Percentiles rank a stretch among this genome's conserved stretches.
These are phyloP conservation scores for Apiotrichum akiyoshidainum DNA, from an alignment of 1,284 basidiomycete genomes.

Conservation along the genomic window DNA sequence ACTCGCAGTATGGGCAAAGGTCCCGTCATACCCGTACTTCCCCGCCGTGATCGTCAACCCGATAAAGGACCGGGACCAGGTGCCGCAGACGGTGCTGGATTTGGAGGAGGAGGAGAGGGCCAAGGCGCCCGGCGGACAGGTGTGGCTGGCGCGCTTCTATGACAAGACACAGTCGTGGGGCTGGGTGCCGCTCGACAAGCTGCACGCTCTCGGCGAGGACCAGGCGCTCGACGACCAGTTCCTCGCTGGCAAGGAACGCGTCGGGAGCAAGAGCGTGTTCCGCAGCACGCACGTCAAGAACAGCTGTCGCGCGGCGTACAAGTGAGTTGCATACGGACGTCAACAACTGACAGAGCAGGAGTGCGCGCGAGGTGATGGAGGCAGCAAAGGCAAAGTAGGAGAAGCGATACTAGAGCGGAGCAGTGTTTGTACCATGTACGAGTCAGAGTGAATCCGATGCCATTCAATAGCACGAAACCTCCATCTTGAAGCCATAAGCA, in stretches of 20 bases:
- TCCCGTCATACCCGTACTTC: constrained; percentile 47
- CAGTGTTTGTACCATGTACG: no score
- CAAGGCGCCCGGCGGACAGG: constrained; percentile 8
- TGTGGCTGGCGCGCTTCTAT: constrained; percentile 64
- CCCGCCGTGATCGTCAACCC: constrained; percentile 50
- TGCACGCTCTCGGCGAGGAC: constrained; percentile 61
- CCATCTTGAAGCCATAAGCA: no score
- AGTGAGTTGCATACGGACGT: constrained; percentile 21
- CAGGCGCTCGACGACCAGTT: constrained; percentile 25
- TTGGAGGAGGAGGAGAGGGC: constrained; percentile 45
- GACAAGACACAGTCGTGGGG: constrained; percentile 63
- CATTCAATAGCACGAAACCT: no score
- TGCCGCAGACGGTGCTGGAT: constrained; percentile 56
- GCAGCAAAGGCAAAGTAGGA: not conserved
- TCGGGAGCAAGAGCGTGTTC: constrained; percentile 21
- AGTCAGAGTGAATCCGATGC: no score
- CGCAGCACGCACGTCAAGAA: constrained; percentile 19
- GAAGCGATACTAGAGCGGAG: no score
- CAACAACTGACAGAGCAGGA: no score
- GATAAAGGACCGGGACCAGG: constrained; percentile 52
- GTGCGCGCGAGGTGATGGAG: no score
- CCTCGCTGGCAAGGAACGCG: constrained; percentile 34
- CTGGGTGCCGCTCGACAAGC: constrained; percentile 56
- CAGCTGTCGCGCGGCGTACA: constrained; percentile 28
- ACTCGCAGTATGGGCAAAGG: constrained; percentile 46